Evolutionary conservation across 306 rosid genomes (phyloP), one percentile per base, ranked within the genome.

Genomic region (Corylus avellana): DNA sequence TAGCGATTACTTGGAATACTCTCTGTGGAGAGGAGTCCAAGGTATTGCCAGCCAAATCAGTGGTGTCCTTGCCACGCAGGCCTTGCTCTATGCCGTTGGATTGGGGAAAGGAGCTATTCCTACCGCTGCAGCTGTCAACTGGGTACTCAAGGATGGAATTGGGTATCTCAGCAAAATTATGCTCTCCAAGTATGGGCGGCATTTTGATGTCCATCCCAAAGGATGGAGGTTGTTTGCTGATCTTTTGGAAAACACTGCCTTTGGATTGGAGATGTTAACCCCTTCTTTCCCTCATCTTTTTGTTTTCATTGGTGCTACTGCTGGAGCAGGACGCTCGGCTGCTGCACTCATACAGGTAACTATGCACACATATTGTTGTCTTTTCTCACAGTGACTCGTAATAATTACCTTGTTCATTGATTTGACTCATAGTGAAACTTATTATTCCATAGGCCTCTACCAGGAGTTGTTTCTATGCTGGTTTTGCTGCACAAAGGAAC

Each of bases 141-240:
- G 97, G 98, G 97, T 94, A 56, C 88, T 94, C 5, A 94, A 94
- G 81, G 98, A 94, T 86, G 97, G 97, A 74, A 92, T 94, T 83
- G 98, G 98, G 32, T 90, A 92, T 83, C 90, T 94, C 14, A 92
- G 97, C 72, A 92, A 94, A 87, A 92, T 94, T 69, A 62, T 91
- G 90, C 75, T 94, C 73, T 94, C 98, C 0, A 93, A 90, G 75
- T 92, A 84, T n/a, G 98, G 97, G 59, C 87, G 97, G 18, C 98
- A 94, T 87, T 94, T 94, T 77, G 98, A 94, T 81, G 97, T 94
- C 25, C 75, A 92, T 51, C 97, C 98, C 0, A 94, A 94, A 80
- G 97, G 98, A 49, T 94, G 98, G 98, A 92, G 97, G 78, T 80
- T 94, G 87, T 94, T 92, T 77, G 97, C 98, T 59, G 98, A 94